Evolutionary conservation across 768 basidiomycete genomes (phyloP), one percentile per base, ranked within the genome.

Genomic region (Pulveroboletus sp.): DNA sequence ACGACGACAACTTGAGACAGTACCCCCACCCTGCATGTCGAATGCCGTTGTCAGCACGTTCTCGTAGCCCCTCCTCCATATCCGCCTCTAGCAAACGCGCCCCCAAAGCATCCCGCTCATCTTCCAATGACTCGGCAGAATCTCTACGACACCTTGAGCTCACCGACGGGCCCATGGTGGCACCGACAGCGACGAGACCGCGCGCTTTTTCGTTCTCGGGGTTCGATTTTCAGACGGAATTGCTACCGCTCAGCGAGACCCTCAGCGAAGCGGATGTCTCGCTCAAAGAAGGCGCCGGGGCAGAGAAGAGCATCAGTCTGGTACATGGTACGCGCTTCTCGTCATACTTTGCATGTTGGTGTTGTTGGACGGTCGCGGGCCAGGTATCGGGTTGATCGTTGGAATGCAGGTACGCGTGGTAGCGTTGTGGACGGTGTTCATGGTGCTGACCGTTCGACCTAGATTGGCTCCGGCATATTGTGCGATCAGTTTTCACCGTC

Each of bases 401-500:
- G 91, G 93, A 7, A 68, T 81, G 57, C 92, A 94, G 75, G 87
- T 86, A 68, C 45, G 43, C 40, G 45, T 47, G 19, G 44, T 23
- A 27, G 5, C 24, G 29, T 38, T 20, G 33, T 37, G 27, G 29
- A 29, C 7, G 35, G 32, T 45, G 23, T 49, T 39, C 33, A 27
- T 23, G n/a, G 20, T 4, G n/a, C 33, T 57, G 44, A 56, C 41
- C 5, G 11, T 46, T 17, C n/a, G 33, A 34, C 10, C 38, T 52
- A 88, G 84, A 89, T 92, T 68, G 93, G 93, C 14, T 94, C 92
- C 16, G 93, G 93, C 29, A 97, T 97, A 50, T 97, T 95, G 90
- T 92, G 62, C 55, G 85, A 53, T 57, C 81, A 17, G 21, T 14
- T 37, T 39, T 53, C 2, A 14, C 16, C 17, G 34, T 6, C 29